Evolutionary conservation across 23 red algal species (phyloP), one percentile per base, ranked within the genome.

Genomic region (Pyropia haitanensis): DNA sequence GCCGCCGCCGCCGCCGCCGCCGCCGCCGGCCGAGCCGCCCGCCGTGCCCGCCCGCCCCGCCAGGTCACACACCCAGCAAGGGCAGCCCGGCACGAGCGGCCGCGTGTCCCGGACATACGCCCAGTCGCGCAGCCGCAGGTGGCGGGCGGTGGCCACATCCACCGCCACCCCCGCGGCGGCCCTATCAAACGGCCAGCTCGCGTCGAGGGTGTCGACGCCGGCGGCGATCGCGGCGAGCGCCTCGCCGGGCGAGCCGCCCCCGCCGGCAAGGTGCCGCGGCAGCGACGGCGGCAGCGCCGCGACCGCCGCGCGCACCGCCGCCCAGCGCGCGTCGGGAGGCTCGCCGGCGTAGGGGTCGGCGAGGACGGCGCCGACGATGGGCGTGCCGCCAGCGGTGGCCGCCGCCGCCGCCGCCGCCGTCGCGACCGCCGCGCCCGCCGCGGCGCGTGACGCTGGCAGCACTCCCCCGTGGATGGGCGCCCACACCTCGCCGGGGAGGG

Each of bases 161-260:
- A 78, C 27, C 63, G 88, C 88, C 19, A 63, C n/a, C 28, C 71
- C 78, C 33, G 13, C 12, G 26, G 53, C 79, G 22, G 88, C 88
- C 71, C 68, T 49, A 14, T 84, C 79, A 21, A 93, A 93, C 46
- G 79, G 79, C 28, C 72, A 93, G 22, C 44, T 51, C 32, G 25
- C 51, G 31, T 93, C 88, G 18, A 93, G 26, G 20, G 85, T 53
- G 56, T 93, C 88, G 18, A 93, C 68, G 14, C 88, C 88, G 20
- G 26, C 57, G 18, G 49, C 71, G 58, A 93, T 63, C 2, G 73
- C 66, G 28, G 66, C 53, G 30, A 93, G 57, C 68, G 85, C 88
- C 31, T 85, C 70, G 18, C 19, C n/a, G n/a, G 88, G 88, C 0
- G 76, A 68, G 26, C 88, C 88, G 57, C 34, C 56, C 18, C 73